Percentiles rank a stretch among this genome's conserved stretches.
phyloP scores from a whole-genome alignment of 2,329 filamentous ascomycete species.

The Rhynchosporium agropyri region DNA sequence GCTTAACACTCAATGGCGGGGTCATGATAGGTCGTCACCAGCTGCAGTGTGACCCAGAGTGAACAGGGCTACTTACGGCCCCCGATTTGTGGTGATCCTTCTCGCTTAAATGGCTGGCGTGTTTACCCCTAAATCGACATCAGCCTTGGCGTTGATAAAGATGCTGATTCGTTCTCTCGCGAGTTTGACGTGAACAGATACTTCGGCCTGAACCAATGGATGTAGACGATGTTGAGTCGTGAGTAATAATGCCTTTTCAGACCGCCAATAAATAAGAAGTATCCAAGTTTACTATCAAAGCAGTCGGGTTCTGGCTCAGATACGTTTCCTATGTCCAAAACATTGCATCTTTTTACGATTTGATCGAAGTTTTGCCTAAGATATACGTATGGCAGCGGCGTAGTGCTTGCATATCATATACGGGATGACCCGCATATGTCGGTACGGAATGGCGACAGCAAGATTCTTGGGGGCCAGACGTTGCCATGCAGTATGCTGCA shows the following conservation, averaged over 20 bases:
- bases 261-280: too few relatives aligned
- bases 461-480: not conserved
- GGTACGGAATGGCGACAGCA: not conserved
- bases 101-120: conserved; percentile 11
- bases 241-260: not conserved
- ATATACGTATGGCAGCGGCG: not conserved
- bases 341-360: not conserved
- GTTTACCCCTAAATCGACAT: conserved; percentile 10
- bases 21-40: conserved; percentile 4
- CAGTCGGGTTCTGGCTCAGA: too few relatives aligned
- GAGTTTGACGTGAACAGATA: not conserved
- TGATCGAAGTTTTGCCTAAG: not conserved
- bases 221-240: not conserved
- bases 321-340: too few relatives aligned
- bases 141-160: conserved; percentile 19
- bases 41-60: conserved; percentile 13
- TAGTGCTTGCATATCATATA: not conserved
- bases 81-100: conserved; percentile 18
- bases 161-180: conserved; percentile 9
- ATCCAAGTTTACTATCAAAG: too few relatives aligned
- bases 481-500: too few relatives aligned
- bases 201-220: not conserved
- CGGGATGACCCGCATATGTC: conserved; percentile 12
- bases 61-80: conserved; percentile 11
- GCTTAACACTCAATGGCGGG: not conserved